A percentile compares a stretch with the other conserved stretches of the same genome.
These are phyloP conservation scores for Cubamyces sp. DNA, from an alignment of 768 basidiomycete genomes.

Conservation along the genomic window DNA sequence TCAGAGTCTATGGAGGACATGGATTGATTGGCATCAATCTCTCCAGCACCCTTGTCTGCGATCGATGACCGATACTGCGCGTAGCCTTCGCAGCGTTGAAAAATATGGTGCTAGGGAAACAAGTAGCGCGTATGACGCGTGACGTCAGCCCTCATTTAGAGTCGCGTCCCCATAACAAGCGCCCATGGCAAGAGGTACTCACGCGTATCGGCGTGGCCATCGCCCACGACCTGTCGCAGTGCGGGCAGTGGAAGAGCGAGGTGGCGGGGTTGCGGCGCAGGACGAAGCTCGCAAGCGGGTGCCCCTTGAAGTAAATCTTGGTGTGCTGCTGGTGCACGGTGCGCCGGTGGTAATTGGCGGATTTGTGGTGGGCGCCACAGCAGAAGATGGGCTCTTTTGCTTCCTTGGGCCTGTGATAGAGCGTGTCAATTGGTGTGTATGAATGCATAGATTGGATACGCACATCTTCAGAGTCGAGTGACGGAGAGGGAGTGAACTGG, in stretches of 20 bases:
- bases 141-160: neutral
- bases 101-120: slow-evolving; percentile 19
- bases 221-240: slow-evolving; percentile 17
- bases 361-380: slow-evolving; percentile 14
- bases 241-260: slow-evolving; percentile 21
- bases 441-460: neutral
- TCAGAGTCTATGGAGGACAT: neutral
- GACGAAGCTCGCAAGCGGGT: slow-evolving; percentile 7
- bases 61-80: slow-evolving; percentile 9
- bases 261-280: slow-evolving; percentile 13
- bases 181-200: slow-evolving; percentile 1
- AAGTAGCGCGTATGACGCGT: neutral
- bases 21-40: neutral
- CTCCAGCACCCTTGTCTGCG: neutral
- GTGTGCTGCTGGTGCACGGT: slow-evolving; percentile 21
- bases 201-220: slow-evolving; percentile 15
- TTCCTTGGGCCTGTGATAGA: slow-evolving; percentile 12
- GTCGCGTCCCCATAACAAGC: neutral
- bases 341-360: slow-evolving; percentile 14
- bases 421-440: neutral
- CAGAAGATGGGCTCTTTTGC: slow-evolving; percentile 14
- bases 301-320: slow-evolving; percentile 8
- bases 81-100: slow-evolving; percentile 7
- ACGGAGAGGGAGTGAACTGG: neutral
- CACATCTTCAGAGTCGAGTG: neutral